phyloP scores from a whole-genome alignment of 306 rosid genomes.

The Pterocarpus santalinus region DNA sequence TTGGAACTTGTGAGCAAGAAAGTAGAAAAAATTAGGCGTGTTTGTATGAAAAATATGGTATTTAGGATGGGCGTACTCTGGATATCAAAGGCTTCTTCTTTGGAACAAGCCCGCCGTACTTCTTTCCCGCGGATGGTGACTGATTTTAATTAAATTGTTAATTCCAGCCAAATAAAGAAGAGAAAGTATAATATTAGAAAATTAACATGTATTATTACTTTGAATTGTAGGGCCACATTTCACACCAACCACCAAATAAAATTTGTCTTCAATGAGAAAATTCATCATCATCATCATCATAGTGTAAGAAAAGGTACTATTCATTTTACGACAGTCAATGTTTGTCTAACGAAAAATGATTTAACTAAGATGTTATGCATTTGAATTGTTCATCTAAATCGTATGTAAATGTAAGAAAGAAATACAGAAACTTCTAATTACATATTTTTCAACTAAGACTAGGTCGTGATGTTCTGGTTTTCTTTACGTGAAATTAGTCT shows the following conservation, averaged over 20 bases:
- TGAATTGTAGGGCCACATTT: conserved; percentile 25
- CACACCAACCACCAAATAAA: conserved; percentile 41
- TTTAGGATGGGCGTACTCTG: conserved; percentile 61
- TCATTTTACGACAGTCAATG: not conserved
- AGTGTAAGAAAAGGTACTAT: conserved; percentile 20
- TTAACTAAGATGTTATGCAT: conserved; percentile 7
- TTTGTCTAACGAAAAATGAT: conserved; percentile 17
- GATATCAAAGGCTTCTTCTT: conserved; percentile 96
- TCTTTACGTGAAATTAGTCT: not conserved
- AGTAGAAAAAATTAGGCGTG: not conserved
- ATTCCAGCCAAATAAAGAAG: not conserved
- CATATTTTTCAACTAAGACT: conserved; percentile 18
- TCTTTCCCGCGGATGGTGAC: conserved; percentile 59
- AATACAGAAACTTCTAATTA: not conserved
- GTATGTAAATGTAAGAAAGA: not conserved
- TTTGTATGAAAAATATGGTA: not conserved
- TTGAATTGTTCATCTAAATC: conserved; percentile 5
- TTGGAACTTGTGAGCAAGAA: conserved; percentile 2
- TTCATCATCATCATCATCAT: conserved; percentile 13
- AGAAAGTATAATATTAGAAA: not conserved
- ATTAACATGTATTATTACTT: not conserved
- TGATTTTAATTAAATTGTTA: conserved; percentile 32
- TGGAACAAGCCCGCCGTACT: conserved; percentile 86
- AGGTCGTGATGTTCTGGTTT: not conserved
- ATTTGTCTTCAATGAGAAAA: conserved; percentile 23